Percentiles rank a stretch among this genome's conserved stretches.
These are phyloP conservation scores for Fusarium sp. DNA, from an alignment of 2,329 filamentous ascomycete species.

Conservation along the genomic window DNA sequence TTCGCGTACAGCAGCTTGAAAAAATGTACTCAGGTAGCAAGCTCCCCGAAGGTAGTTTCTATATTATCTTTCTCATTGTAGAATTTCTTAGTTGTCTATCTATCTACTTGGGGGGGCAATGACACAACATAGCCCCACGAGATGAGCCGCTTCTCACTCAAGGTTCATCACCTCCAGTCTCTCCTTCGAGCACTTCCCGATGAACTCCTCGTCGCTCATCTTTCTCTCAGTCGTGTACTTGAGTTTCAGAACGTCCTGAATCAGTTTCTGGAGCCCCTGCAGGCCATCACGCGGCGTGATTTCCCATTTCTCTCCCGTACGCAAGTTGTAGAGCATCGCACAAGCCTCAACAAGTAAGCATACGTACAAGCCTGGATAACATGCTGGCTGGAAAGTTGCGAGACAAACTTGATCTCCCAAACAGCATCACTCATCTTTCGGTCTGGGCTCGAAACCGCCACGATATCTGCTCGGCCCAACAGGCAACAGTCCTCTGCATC, in stretches of 20 bases:
- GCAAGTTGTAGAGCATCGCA: constrained; percentile 45
- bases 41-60: not conserved
- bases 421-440: constrained; percentile 14
- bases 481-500: not conserved
- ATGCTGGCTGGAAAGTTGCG: constrained; percentile 40
- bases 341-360: constrained; percentile 37
- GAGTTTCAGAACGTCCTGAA: constrained; percentile 31
- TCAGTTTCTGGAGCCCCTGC: constrained; percentile 16
- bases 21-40: no score
- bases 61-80: not conserved
- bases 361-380: constrained; percentile 44
- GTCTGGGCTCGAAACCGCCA: not conserved
- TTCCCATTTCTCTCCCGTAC: constrained; percentile 42
- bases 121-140: not conserved
- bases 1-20: not conserved
- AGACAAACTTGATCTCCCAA: constrained; percentile 50
- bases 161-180: constrained; percentile 15
- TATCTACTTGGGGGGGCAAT: not conserved
- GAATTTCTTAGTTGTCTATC: not conserved
- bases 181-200: constrained; percentile 7
- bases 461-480: constrained; percentile 27
- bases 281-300: constrained; percentile 24
- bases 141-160: not conserved
- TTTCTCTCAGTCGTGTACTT: constrained; percentile 29
- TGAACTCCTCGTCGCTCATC: constrained; percentile 26